A percentile compares a stretch with the other conserved stretches of the same genome.
phyloP scores from a whole-genome alignment of 1,284 basidiomycete species.

The Anthracocystis walkeri region DNA sequence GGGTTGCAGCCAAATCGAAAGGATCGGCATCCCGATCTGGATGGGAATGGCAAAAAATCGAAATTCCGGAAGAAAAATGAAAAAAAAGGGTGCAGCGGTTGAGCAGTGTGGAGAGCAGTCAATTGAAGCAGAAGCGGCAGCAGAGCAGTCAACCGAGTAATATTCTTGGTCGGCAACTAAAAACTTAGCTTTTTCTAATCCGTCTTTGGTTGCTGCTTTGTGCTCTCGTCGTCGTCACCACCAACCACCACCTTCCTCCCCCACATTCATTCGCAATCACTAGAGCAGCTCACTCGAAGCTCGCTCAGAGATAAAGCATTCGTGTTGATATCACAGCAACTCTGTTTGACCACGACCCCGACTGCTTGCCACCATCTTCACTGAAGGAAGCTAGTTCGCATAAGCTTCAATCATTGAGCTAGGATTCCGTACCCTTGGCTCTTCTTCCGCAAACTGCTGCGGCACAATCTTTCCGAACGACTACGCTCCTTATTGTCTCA shows the following conservation, averaged over 20 bases:
- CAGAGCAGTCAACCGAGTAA: background rate
- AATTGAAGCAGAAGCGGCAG: background rate
- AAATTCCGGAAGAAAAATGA: background rate
- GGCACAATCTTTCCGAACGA: background rate
- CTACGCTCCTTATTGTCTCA: background rate
- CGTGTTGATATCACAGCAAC: too few relatives aligned
- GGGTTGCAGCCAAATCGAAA: too few relatives aligned
- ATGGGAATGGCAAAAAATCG: background rate
- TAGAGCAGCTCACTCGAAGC: too few relatives aligned
- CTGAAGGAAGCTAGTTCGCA: too few relatives aligned
- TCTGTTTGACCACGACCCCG: background rate
- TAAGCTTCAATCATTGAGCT: background rate
- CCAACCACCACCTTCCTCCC: constrained; percentile 4
- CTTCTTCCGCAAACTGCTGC: too few relatives aligned
- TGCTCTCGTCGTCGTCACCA: constrained; percentile 1
- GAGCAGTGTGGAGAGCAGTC: too few relatives aligned
- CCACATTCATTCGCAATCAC: background rate
- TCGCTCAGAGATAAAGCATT: too few relatives aligned
- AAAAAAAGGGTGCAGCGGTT: too few relatives aligned
- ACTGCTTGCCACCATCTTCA: constrained; percentile 1
- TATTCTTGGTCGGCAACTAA: constrained; percentile 5
- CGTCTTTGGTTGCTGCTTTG: background rate
- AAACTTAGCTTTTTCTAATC: background rate
- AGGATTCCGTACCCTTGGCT: too few relatives aligned
- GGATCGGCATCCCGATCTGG: too few relatives aligned